These are phyloP conservation scores for Wickerhamiella parazyma DNA, from an alignment of 805 yeast species.

Conservation along the genomic window DNA sequence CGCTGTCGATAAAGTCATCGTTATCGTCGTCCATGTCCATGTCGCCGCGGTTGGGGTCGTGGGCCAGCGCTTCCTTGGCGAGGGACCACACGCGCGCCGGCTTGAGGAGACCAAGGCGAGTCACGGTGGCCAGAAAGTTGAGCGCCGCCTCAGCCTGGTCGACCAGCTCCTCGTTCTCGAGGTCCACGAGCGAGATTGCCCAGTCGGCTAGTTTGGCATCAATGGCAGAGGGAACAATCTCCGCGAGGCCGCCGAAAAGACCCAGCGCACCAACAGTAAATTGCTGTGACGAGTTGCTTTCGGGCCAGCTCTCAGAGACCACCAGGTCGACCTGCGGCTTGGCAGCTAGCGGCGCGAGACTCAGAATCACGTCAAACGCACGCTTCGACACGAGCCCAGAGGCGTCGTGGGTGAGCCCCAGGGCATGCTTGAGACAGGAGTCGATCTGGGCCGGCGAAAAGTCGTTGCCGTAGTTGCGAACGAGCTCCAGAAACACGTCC, in stretches of 20 bases:
- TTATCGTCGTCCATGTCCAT: conserved; percentile 1
- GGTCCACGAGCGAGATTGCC: conserved; percentile 7
- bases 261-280: conserved; percentile 13
- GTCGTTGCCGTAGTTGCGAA: conserved; percentile 35
- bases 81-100: background rate
- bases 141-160: conserved; percentile 40
- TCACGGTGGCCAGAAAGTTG: conserved; percentile 25
- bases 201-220: conserved; percentile 17
- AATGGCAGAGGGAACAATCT: conserved; percentile 19
- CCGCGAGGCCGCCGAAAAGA: conserved; percentile 11
- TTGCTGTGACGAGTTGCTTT: conserved; percentile 6
- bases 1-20: conserved; percentile 3
- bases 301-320: background rate
- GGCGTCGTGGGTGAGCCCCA: conserved; percentile 29
- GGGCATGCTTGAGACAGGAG: conserved; percentile 22
- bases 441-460: conserved; percentile 29
- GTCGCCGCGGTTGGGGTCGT: conserved; percentile 9
- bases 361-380: conserved; percentile 36
- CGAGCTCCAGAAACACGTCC: conserved; percentile 46
- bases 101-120: background rate
- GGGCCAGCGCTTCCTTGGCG: background rate
- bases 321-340: conserved; percentile 18
- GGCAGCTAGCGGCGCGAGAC: conserved; percentile 26
- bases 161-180: conserved; percentile 19
- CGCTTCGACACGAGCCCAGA: conserved; percentile 38